Base-by-base conservation (phyloP, 2,329 filamentous ascomycete species). In the Claviceps pazoutovae region DNA sequence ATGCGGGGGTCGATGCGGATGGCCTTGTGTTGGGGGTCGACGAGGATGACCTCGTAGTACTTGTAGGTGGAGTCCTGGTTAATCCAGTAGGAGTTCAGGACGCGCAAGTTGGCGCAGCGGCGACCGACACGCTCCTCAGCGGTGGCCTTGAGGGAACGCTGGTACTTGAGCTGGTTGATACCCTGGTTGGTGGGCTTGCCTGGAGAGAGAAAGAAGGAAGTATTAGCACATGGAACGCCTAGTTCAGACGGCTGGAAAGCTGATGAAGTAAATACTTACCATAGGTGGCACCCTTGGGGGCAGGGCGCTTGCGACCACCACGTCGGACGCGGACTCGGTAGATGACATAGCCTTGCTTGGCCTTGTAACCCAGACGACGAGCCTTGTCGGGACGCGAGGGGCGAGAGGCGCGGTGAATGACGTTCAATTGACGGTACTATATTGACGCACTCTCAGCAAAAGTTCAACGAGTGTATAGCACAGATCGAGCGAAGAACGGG, bases 51-150 rank as follows among this genome's bases (percentile, higher is more conserved):
- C 79, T 98, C 93, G 81, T 83, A 98, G 87, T 98, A 98, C 83
- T 98, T 98, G 88, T 97, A 98, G 76, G 93, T 98, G 57, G 90
- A 96, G 81, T 98, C 93, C 83, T 97, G 89, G 87, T 98, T 98
- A 82, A 98, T 88, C 94, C 94, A 98, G 90, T 98, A 98, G 60
- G 91, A 97, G 87, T 98, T 98, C 70, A 98, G 86, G 70, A 98
- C 93, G 71, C 93, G 89, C 74, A 98, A 78, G 80, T 98, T 98
- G 77, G 90, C 89, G 80, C 90, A 96, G 73, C 91, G 90, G 75
- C 90, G 90, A 70, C 94, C 93, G 71, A 98, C 91, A 86, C 93
- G 93, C 86, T 98, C 93, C 82, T 98, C 94, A 67, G 94, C 94
- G 66, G 93, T 98, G 67, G 91, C 82, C 75, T 86, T 86, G 73